Evolutionary conservation across 2,329 filamentous ascomycete species (phyloP).

Genomic region (Fusarium solani-melongenae): DNA sequence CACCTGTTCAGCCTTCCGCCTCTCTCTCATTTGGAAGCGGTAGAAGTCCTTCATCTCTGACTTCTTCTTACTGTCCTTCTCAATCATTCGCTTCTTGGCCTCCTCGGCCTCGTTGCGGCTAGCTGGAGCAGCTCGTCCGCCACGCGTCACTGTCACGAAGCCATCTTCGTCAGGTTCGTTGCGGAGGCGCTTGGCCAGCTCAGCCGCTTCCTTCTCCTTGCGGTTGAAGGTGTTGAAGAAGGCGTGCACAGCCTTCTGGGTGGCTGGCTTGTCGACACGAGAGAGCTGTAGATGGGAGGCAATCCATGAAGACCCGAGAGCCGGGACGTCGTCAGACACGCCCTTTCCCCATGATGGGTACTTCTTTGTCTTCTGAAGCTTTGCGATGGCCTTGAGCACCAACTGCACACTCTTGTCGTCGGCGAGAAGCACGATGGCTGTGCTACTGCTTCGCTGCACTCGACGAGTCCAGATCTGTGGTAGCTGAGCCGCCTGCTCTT

Average conservation of each 20-base stretch:
- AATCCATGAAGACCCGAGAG: conserved; percentile 67
- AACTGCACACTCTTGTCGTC: conserved; percentile 82
- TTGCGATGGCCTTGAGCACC: conserved; percentile 79
- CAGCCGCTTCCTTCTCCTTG: conserved; percentile 73
- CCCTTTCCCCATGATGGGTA: conserved; percentile 77
- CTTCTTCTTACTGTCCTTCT: conserved; percentile 72
- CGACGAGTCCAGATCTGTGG: conserved; percentile 79
- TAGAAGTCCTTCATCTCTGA: conserved; percentile 80
- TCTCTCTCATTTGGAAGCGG: conserved; percentile 83
- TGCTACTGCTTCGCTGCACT: conserved; percentile 78
- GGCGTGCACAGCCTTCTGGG: conserved; percentile 82
- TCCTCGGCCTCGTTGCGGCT: conserved; percentile 77
- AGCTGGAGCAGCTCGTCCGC: conserved; percentile 79
- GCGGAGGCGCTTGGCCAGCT: conserved; percentile 71
- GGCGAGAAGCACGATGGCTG: conserved; percentile 84
- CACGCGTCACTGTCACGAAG: conserved; percentile 90
- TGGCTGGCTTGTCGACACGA: conserved; percentile 73
- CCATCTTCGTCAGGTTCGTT: conserved; percentile 93
- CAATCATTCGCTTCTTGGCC: conserved; percentile 67
- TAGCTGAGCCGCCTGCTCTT: conserved; percentile 70
- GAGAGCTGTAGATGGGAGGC: conserved; percentile 76
- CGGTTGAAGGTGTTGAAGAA: conserved; percentile 87
- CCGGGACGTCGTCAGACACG: conserved; percentile 64
- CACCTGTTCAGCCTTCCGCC: conserved; percentile 78
- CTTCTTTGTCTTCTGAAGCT: conserved; percentile 68